Conservation (phyloP, 495 filamentous ascomycete species). For the Penicillium bialowiezense region DNA sequence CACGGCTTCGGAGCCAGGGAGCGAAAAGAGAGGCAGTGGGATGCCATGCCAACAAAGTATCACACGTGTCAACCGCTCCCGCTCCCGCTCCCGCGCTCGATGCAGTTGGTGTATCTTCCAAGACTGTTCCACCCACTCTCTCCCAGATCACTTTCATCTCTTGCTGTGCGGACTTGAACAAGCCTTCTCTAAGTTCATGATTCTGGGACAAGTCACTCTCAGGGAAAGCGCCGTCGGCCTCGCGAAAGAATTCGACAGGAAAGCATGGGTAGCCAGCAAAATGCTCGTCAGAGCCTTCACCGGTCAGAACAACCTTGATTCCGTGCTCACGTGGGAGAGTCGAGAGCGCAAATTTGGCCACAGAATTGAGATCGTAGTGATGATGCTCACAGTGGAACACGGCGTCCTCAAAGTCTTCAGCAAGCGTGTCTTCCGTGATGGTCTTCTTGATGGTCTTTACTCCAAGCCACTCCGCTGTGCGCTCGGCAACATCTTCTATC, state of each 20-base stretch:
- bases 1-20: not conserved
- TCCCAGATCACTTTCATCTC: not conserved
- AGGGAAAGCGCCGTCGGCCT: slow-evolving; percentile 40
- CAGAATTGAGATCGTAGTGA: slow-evolving; percentile 43
- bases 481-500: slow-evolving; percentile 40
- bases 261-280: slow-evolving; percentile 50
- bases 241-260: slow-evolving; percentile 39
- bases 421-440: slow-evolving; percentile 45
- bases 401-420: slow-evolving; percentile 44
- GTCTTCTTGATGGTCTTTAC: slow-evolving; percentile 41
- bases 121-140: not conserved
- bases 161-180: not conserved
- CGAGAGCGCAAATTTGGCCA: slow-evolving; percentile 46
- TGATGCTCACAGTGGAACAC: slow-evolving; percentile 48
- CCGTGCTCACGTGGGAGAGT: slow-evolving; percentile 38
- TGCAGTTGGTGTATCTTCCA: not conserved
- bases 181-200: not conserved
- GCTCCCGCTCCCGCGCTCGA: not conserved
- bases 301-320: slow-evolving; percentile 50
- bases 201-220: slow-evolving; percentile 7
- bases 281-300: slow-evolving; percentile 53
- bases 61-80: not conserved
- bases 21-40: not conserved
- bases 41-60: not conserved
- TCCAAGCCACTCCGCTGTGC: slow-evolving; percentile 49